These are phyloP conservation scores for Pichia sp. DNA, from an alignment of 1,139 yeast genomes.

Conservation along the genomic window DNA sequence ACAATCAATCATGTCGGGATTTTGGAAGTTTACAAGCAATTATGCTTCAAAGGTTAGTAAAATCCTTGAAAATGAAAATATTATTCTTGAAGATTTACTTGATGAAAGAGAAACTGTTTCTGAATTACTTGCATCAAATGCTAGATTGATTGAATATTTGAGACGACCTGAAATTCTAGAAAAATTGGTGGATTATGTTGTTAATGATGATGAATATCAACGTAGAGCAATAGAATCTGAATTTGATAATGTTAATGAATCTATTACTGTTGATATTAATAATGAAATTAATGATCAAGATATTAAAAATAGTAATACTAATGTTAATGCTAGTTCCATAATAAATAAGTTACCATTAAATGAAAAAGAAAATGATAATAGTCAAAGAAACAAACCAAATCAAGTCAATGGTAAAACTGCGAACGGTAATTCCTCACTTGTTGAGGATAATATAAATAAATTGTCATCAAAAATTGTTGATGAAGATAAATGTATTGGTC, in stretches of 20 bases:
- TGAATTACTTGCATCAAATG: slow-evolving; percentile 76
- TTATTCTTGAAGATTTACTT: slow-evolving; percentile 57
- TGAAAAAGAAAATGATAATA: slow-evolving; percentile 7
- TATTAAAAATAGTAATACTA: too few species aligned
- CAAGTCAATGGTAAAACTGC: too few species aligned
- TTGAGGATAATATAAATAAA: not conserved
- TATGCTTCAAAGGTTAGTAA: slow-evolving; percentile 71
- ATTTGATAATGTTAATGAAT: slow-evolving; percentile 2
- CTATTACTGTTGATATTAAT: slow-evolving; percentile 24
- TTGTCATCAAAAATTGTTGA: slow-evolving; percentile 3
- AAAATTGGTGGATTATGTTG: slow-evolving; percentile 62
- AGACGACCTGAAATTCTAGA: slow-evolving; percentile 66
- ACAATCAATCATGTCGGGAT: slow-evolving; percentile 55
- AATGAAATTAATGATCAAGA: not conserved
- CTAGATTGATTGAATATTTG: slow-evolving; percentile 72
- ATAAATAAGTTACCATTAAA: not conserved
- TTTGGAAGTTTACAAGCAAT: slow-evolving; percentile 89
- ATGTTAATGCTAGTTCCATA: too few species aligned
- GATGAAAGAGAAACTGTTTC: slow-evolving; percentile 86
- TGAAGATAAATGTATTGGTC: slow-evolving; percentile 9
- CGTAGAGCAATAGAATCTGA: slow-evolving; percentile 13
- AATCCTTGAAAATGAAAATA: slow-evolving; percentile 54
- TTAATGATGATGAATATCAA: slow-evolving; percentile 34
- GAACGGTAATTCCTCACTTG: not conserved
- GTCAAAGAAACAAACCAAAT: too few species aligned